These are phyloP conservation scores for Cryphonectria parasitica DNA, from an alignment of 2,329 filamentous ascomycete species.

Conservation along the genomic window DNA sequence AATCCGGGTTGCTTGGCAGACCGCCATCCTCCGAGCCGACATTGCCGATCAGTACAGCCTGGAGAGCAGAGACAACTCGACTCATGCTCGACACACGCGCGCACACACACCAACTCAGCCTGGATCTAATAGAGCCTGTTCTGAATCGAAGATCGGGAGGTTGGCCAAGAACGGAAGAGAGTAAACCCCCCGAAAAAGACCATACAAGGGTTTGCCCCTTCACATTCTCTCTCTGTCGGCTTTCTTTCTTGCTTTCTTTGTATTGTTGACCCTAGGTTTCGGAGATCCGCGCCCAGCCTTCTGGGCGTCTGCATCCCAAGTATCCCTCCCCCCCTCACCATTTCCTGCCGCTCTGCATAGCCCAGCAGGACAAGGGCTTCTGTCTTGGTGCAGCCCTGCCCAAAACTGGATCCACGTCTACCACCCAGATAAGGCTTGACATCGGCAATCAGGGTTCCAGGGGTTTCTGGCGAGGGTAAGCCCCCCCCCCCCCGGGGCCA, in stretches of 20 bases:
- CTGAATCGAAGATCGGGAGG: background rate
- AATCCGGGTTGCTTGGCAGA: too few species aligned
- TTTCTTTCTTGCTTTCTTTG: too few species aligned
- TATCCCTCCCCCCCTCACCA: background rate
- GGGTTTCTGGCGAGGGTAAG: background rate
- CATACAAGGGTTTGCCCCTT: background rate
- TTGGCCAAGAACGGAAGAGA: background rate
- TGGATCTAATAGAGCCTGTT: background rate
- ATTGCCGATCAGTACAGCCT: background rate
- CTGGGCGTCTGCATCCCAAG: background rate
- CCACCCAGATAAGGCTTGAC: constrained; percentile 2
- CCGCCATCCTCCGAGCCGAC: background rate
- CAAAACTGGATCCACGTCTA: background rate
- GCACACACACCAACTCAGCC: background rate
- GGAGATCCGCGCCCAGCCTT: background rate
- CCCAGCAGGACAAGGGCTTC: background rate
- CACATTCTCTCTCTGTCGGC: too few species aligned
- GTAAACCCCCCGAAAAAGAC: background rate
- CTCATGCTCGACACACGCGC: background rate
- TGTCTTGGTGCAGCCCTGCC: constrained; percentile 1
- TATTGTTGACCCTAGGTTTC: background rate
- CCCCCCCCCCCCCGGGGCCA: background rate
- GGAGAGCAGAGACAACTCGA: background rate
- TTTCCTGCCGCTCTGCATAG: background rate
- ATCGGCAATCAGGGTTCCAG: background rate